phyloP scores from a whole-genome alignment of 352 stramenopile genomes.

The Phytopythium montanum region DNA sequence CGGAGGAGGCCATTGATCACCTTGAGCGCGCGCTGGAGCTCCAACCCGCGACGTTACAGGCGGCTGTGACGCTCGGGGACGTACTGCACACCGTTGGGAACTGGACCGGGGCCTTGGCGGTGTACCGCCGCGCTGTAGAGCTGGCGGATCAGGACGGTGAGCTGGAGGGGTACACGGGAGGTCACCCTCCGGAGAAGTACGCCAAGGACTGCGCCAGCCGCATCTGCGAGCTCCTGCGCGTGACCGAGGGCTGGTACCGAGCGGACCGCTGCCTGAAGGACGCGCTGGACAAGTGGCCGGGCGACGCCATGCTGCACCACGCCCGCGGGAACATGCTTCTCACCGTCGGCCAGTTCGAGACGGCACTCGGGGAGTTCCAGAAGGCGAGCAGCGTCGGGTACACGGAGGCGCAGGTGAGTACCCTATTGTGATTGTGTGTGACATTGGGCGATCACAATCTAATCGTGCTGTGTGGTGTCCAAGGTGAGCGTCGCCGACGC shows the following conservation, averaged over 20 bases:
- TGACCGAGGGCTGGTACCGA: constrained; percentile 39
- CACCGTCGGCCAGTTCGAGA: constrained; percentile 49
- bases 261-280: constrained; percentile 55
- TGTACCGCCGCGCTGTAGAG: constrained; percentile 44
- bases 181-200: constrained; percentile 10
- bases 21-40: constrained; percentile 52
- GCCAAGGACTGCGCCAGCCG: constrained; percentile 29
- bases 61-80: constrained; percentile 50
- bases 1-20: constrained; percentile 42
- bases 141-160: not conserved
- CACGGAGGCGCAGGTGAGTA: constrained; percentile 40
- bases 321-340: constrained; percentile 56
- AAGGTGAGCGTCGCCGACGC: constrained; percentile 55
- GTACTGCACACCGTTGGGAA: constrained; percentile 37
- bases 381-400: constrained; percentile 35
- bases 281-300: constrained; percentile 40
- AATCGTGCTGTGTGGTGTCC: not conserved
- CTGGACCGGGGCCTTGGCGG: constrained; percentile 52
- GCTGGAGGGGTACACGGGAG: not conserved
- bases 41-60: constrained; percentile 33
- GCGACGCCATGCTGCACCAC: constrained; percentile 53
- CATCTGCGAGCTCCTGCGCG: constrained; percentile 51
- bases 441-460: not conserved
- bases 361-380: constrained; percentile 52
- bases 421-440: not conserved